Percentiles rank a stretch among this genome's conserved stretches.
Evolutionary conservation across 306 rosid species (phyloP).

Genomic region (Vigna reflexopilosa): DNA sequence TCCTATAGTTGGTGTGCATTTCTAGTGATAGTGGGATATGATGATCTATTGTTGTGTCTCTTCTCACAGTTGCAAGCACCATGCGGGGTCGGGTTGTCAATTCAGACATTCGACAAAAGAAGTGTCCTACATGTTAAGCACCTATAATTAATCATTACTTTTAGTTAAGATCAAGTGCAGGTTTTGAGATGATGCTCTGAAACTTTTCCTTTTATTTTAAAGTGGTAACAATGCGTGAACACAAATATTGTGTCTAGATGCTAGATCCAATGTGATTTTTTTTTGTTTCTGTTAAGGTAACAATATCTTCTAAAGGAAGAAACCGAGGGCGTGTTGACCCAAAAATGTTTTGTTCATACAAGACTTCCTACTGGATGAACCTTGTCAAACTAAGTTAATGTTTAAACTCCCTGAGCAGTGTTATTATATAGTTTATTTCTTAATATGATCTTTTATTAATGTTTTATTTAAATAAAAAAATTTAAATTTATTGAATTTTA

Average conservation of each 20-base stretch:
- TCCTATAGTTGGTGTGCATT: background rate
- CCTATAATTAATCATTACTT: background rate
- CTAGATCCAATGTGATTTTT: background rate
- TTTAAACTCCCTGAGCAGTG: too few species aligned
- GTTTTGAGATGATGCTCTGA: background rate
- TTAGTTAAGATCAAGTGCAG: background rate
- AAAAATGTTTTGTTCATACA: slow-evolving; percentile 1
- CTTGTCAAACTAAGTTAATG: background rate
- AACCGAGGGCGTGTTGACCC: background rate
- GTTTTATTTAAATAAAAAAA: too few species aligned
- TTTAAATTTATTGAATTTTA: too few species aligned
- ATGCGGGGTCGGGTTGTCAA: slow-evolving; percentile 15
- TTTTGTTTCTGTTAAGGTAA: background rate
- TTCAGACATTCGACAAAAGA: background rate
- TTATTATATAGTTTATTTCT: too few species aligned
- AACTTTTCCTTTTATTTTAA: background rate
- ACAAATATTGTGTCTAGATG: background rate
- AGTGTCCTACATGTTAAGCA: slow-evolving; percentile 18
- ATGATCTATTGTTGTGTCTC: background rate
- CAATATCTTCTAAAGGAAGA: slow-evolving; percentile 2
- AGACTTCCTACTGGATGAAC: background rate
- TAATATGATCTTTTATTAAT: too few species aligned
- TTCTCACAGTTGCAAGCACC: slow-evolving; percentile 26
- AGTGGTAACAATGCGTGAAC: background rate
- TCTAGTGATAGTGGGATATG: slow-evolving; percentile 7